Evolutionary conservation across 2,329 filamentous ascomycete species (phyloP).

Genomic region (Pseudogymnoascus sp.): DNA sequence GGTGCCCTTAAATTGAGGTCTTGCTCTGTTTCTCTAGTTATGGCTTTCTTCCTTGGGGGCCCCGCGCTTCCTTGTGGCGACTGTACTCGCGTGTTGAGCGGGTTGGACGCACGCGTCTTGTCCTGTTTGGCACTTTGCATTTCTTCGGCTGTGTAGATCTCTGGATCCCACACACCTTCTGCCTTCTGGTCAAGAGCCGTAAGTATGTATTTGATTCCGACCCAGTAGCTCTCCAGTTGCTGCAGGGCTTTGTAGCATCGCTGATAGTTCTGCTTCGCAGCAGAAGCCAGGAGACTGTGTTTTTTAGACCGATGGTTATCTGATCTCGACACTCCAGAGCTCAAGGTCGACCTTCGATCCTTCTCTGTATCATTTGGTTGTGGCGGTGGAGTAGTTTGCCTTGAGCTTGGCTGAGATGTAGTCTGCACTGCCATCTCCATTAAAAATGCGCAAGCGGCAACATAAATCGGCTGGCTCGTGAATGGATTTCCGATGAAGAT

Average conservation of each 20-base stretch:
- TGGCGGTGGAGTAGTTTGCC: neutral
- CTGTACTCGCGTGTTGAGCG: neutral
- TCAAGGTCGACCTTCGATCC: neutral
- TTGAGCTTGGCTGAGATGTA: conserved; percentile 11
- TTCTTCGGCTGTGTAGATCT: conserved; percentile 62
- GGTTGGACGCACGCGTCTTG: neutral
- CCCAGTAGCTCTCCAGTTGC: conserved; percentile 74
- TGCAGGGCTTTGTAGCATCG: conserved; percentile 77
- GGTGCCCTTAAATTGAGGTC: neutral
- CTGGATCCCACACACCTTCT: conserved; percentile 64
- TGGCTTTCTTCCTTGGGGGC: neutral
- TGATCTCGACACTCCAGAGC: neutral
- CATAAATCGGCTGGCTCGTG: conserved; percentile 84
- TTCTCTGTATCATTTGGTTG: neutral
- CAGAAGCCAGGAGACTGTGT: neutral
- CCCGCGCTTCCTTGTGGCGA: neutral
- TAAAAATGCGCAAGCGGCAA: conserved; percentile 79
- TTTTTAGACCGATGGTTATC: neutral
- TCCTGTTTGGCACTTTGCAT: conserved; percentile 58
- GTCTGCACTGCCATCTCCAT: conserved; percentile 46
- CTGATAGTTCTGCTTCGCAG: conserved; percentile 46
- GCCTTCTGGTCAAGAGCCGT: conserved; percentile 81
- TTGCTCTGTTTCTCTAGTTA: neutral
- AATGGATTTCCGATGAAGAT: conserved; percentile 84
- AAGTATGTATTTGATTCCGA: conserved; percentile 76